These are phyloP conservation scores for Exserohilum turcica DNA, from an alignment of 2,329 filamentous ascomycete species.

Conservation along the genomic window DNA sequence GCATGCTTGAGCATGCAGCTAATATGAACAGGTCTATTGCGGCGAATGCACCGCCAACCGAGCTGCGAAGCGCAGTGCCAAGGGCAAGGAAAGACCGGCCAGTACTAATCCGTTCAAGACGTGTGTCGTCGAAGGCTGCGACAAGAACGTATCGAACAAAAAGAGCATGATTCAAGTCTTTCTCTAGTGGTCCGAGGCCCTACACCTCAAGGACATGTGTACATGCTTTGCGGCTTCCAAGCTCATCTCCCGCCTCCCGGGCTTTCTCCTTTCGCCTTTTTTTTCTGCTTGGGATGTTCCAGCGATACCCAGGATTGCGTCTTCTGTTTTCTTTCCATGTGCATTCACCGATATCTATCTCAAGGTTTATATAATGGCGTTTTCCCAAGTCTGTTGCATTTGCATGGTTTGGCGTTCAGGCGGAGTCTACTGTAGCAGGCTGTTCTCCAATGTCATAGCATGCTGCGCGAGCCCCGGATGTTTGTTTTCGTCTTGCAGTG, in stretches of 20 bases:
- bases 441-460: background rate
- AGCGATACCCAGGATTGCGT: slow-evolving; percentile 17
- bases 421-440: no score
- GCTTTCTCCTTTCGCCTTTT: background rate
- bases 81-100: slow-evolving; percentile 45
- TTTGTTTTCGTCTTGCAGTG: background rate
- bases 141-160: slow-evolving; percentile 39
- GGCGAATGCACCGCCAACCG: slow-evolving; percentile 56
- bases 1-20: background rate
- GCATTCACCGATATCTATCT: background rate
- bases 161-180: slow-evolving; percentile 51
- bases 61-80: slow-evolving; percentile 43
- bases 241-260: background rate
- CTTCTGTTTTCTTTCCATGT: background rate
- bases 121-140: slow-evolving; percentile 54
- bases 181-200: slow-evolving; percentile 29
- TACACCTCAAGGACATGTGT: background rate
- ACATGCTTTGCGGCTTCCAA: background rate
- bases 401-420: slow-evolving; percentile 24
- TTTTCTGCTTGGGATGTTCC: slow-evolving; percentile 11
- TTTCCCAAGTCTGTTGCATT: slow-evolving; percentile 18
- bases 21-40: slow-evolving; percentile 55
- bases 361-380: background rate
- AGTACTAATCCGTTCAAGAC: slow-evolving; percentile 49
- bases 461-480: background rate